Evolutionary conservation across 768 basidiomycete species (phyloP), one percentile per base, ranked within the genome.

Genomic region (Clavaria fumosa): DNA sequence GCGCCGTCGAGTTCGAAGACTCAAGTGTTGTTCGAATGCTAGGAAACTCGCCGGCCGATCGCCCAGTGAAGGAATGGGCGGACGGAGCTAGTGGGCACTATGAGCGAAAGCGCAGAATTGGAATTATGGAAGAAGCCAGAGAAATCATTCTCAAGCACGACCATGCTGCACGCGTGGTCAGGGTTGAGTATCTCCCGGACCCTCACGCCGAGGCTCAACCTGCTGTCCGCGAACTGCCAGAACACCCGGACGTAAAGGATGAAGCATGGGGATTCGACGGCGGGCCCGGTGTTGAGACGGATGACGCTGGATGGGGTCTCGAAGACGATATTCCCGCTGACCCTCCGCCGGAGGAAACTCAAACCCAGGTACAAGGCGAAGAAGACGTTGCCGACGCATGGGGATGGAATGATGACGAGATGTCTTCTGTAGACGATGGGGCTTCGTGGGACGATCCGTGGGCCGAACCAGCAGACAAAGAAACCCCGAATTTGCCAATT

Each of bases 31-130:
- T 67, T 10, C 53, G 53, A 10, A 46, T 77, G 41, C 58, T 81
- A 11, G 66, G 66, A 10, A 67, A 63, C 38, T 66, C 63, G 15
- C 39, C 45, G 9, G 56, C 57, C 4, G 72, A 76, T 31, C 60
- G 59, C 18, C 58, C 73, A 5, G 69, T 91, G 39, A 67, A 70
- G 48, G 48, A 56, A 4, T 93, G 89, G 83, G 69, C 67, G 3
- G 67, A 76, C 34, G 68, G 71, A 3, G 64, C 84, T 7, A 67
- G 71, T 12, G 57, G 64, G 2, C 82, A 86, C 53, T 93, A 89
- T 53, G 88, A 89, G 52, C 72, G 73, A 42, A 72, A 78, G 46
- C 57, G 86, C 47, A 66, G 88, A 10, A 57, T 69, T 23, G 60
- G 63, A 36, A 70, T 89, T 31, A 62, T 88, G 4, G 75, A 81